phyloP scores from a whole-genome alignment of 371 early-diverging fungal species.

The Coemansia sp. region DNA sequence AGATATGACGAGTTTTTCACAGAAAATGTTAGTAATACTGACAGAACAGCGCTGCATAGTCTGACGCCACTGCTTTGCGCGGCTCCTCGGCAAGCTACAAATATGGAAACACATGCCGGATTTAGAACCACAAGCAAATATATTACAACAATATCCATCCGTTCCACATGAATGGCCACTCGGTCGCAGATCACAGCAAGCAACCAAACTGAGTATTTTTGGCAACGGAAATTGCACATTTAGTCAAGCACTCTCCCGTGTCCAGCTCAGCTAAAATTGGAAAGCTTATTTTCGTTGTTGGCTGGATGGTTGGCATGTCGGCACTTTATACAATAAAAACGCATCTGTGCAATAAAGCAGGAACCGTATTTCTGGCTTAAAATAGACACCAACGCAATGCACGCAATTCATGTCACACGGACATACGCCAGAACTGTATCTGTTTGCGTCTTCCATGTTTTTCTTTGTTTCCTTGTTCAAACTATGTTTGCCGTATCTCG shows the following conservation, averaged over 20 bases:
- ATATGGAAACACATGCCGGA: neutral
- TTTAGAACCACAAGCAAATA: neutral
- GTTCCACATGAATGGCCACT: no score
- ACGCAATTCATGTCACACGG: neutral
- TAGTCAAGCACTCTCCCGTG: neutral
- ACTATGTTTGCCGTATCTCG: no score
- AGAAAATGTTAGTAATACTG: constrained; percentile 19
- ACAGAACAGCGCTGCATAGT: constrained; percentile 41
- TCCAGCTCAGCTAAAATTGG: constrained; percentile 1
- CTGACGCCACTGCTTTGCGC: constrained; percentile 24
- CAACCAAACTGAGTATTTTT: no score
- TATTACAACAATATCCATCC: neutral
- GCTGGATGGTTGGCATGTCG: neutral
- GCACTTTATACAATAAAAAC: neutral
- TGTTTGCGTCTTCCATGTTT: no score
- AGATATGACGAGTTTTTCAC: neutral
- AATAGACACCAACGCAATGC: neutral
- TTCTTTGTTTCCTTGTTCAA: no score
- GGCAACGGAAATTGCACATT: neutral
- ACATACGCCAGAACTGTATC: neutral
- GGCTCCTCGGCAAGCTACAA: constrained; percentile 47
- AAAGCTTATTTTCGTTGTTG: neutral
- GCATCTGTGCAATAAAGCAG: neutral
- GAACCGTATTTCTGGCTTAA: neutral
- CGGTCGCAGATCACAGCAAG: no score